phyloP scores from a whole-genome alignment of 768 basidiomycete genomes.

The Boletus patriciae region DNA sequence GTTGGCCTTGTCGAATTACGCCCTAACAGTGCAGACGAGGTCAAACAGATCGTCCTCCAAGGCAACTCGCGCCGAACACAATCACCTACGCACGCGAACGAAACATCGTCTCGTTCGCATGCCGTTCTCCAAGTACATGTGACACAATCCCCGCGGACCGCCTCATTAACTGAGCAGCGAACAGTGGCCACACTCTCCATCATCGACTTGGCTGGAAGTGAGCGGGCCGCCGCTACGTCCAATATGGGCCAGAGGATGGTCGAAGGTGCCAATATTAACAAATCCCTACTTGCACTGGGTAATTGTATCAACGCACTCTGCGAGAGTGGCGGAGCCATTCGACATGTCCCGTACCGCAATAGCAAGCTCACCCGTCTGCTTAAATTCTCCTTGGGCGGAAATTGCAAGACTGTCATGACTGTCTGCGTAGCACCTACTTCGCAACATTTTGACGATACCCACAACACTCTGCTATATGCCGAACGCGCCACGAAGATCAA shows the following conservation, averaged over 20 bases:
- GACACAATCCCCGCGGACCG: slow-evolving; percentile 81
- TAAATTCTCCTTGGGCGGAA: slow-evolving; percentile 97
- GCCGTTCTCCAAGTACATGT: slow-evolving; percentile 97
- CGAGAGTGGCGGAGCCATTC: slow-evolving; percentile 83
- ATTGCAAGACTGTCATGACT: slow-evolving; percentile 99
- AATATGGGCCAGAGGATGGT: slow-evolving; percentile 99
- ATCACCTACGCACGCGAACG: slow-evolving; percentile 94
- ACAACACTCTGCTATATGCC: slow-evolving; percentile 96
- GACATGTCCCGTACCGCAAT: slow-evolving; percentile 96
- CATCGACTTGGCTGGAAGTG: slow-evolving; percentile 97
- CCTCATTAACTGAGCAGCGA: slow-evolving; percentile 75
- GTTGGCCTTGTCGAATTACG: slow-evolving; percentile 78
- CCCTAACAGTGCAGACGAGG: slow-evolving; percentile 85
- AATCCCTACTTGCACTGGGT: slow-evolving; percentile 93
- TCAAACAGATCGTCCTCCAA: slow-evolving; percentile 87
- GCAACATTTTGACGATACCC: slow-evolving; percentile 95
- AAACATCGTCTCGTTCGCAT: slow-evolving; percentile 95
- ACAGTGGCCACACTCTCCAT: slow-evolving; percentile 93
- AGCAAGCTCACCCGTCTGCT: slow-evolving; percentile 96
- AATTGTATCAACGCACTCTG: slow-evolving; percentile 99
- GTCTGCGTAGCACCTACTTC: slow-evolving; percentile 97
- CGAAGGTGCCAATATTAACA: slow-evolving; percentile 99
- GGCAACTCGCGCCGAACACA: slow-evolving; percentile 90
- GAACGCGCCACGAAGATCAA: slow-evolving; percentile 98
- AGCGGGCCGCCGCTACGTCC: slow-evolving; percentile 91